Evolutionary conservation across 371 early-diverging fungal species (phyloP).

Genomic region (Haplosporangium sp.): DNA sequence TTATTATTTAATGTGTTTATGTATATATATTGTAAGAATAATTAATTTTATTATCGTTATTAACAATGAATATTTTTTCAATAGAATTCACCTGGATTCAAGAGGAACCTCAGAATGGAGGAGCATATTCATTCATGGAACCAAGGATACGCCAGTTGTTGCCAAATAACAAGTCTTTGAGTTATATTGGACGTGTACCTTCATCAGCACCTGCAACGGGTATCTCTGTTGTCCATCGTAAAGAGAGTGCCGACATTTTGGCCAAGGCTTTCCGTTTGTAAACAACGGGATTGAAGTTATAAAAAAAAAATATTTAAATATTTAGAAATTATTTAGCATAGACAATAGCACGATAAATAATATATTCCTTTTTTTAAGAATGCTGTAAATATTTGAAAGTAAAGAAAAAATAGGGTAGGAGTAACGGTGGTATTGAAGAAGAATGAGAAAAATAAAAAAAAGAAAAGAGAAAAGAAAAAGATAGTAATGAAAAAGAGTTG

Average conservation of each 20-base stretch:
- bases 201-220: conserved; percentile 86
- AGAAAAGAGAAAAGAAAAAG: not conserved
- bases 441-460: too few species aligned
- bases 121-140: conserved; percentile 88
- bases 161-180: conserved; percentile 59
- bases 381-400: too few species aligned
- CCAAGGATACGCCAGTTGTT: conserved; percentile 86
- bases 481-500: not conserved
- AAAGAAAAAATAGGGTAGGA: too few species aligned
- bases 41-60: conserved; percentile 2
- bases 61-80: not conserved
- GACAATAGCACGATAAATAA: too few species aligned
- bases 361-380: too few species aligned
- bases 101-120: conserved; percentile 96
- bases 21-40: not conserved
- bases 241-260: conserved; percentile 51
- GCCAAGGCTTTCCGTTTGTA: conserved; percentile 51
- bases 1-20: not conserved
- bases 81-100: conserved; percentile 91
- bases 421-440: too few species aligned
- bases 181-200: conserved; percentile 80
- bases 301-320: conserved; percentile 3
- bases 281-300: not conserved
- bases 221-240: conserved; percentile 49
- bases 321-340: not conserved